Conservation (phyloP, 352 stramenopile genomes). For the Pythium sp. region DNA sequence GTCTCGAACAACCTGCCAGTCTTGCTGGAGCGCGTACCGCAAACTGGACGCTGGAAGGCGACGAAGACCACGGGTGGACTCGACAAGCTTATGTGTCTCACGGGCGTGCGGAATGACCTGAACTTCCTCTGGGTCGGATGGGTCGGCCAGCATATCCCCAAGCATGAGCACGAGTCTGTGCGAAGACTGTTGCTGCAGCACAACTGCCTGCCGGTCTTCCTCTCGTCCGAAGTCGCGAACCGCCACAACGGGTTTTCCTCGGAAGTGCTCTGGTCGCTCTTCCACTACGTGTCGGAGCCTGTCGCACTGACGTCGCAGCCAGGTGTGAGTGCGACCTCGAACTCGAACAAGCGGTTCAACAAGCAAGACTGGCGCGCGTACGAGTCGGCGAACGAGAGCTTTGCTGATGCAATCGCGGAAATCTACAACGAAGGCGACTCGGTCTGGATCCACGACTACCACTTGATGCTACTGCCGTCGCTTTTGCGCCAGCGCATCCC, state of each 20-base stretch:
- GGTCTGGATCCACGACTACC: slow-evolving; percentile 90
- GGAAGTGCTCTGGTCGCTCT: slow-evolving; percentile 89
- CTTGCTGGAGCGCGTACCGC: slow-evolving; percentile 61
- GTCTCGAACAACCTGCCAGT: slow-evolving; percentile 88
- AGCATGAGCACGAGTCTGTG: slow-evolving; percentile 75
- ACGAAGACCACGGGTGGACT: slow-evolving; percentile 84
- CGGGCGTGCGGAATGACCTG: slow-evolving; percentile 56
- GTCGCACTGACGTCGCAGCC: slow-evolving; percentile 45
- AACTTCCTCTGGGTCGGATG: slow-evolving; percentile 88
- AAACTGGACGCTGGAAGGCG: slow-evolving; percentile 80
- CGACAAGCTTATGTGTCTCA: slow-evolving; percentile 83
- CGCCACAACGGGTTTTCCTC: slow-evolving; percentile 88
- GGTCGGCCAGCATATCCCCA: slow-evolving; percentile 85
- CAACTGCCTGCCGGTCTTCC: slow-evolving; percentile 87
- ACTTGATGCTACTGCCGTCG: slow-evolving; percentile 87
- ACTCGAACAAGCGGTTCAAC: slow-evolving; percentile 78
- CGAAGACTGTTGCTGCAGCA: slow-evolving; percentile 76
- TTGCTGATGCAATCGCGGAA: slow-evolving; percentile 80
- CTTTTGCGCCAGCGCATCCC: slow-evolving; percentile 77
- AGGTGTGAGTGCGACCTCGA: slow-evolving; percentile 34
- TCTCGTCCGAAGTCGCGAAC: slow-evolving; percentile 78
- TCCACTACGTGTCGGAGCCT: slow-evolving; percentile 87
- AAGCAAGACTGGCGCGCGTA: slow-evolving; percentile 89
- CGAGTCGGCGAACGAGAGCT: slow-evolving; percentile 84
- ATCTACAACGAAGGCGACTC: slow-evolving; percentile 88